Conservation (phyloP, 345 rosid species). For the Pistacia vera region DNA sequence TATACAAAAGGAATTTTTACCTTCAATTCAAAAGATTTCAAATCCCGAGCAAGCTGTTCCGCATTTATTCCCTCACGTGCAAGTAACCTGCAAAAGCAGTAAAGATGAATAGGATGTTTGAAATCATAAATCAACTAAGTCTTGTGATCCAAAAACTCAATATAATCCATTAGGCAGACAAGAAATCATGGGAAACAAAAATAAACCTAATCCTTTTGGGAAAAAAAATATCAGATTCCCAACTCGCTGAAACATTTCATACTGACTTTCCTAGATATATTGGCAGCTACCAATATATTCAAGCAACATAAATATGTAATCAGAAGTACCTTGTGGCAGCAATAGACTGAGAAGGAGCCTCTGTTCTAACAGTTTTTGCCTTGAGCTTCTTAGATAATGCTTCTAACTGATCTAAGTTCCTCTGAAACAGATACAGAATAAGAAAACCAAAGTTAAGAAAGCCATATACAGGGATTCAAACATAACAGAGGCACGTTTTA, state of each 20-base stretch:
- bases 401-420: slow-evolving; percentile 94
- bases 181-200: slow-evolving; percentile 10
- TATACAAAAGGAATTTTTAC: slow-evolving; percentile 31
- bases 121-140: not conserved
- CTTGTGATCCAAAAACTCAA: not conserved
- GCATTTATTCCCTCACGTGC: slow-evolving; percentile 99
- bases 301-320: slow-evolving; percentile 2
- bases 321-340: slow-evolving; percentile 86
- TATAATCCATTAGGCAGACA: not conserved
- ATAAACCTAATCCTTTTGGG: not conserved
- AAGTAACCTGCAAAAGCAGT: slow-evolving; percentile 60
- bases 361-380: slow-evolving; percentile 81
- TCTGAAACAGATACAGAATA: slow-evolving; percentile 46
- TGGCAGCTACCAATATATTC: not conserved
- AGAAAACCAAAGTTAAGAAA: slow-evolving; percentile 15
- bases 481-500: not conserved
- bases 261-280: not conserved
- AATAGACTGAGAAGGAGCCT: slow-evolving; percentile 92
- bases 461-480: slow-evolving; percentile 9
- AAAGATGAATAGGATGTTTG: slow-evolving; percentile 3
- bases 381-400: slow-evolving; percentile 94
- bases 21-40: slow-evolving; percentile 95
- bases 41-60: slow-evolving; percentile 94
- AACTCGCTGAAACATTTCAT: not conserved
- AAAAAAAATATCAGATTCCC: not conserved